These are phyloP conservation scores for Podila verticillata DNA, from an alignment of 192 early-diverging fungal species.

Conservation along the genomic window DNA sequence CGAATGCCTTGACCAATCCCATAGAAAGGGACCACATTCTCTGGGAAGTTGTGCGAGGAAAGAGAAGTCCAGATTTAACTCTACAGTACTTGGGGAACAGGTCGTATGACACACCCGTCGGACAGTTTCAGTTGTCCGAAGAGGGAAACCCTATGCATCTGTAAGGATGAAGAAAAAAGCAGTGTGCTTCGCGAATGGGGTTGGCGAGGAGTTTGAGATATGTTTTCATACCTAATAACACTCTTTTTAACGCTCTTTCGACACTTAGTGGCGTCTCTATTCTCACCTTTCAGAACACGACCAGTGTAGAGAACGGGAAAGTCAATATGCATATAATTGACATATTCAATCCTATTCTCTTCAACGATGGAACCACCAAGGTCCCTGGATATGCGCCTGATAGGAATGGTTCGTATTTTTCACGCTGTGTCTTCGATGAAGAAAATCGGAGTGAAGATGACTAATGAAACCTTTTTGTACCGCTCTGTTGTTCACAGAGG, in stretches of 20 bases:
- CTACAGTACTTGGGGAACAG: constrained; percentile 1
- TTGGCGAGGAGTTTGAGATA: neutral
- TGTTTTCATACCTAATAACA: neutral
- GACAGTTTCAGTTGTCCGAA: constrained; percentile 8
- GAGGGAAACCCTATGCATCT: neutral
- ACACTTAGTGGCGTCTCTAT: constrained; percentile 20
- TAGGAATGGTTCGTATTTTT: constrained; percentile 7
- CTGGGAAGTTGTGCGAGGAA: constrained; percentile 11
- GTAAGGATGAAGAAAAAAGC: neutral
- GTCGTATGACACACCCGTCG: constrained; percentile 17
- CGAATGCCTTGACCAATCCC: constrained; percentile 1
- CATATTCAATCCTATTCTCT: constrained; percentile 22
- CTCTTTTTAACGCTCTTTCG: neutral
- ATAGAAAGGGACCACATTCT: neutral
- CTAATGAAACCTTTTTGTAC: neutral
- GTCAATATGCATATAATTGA: neutral
- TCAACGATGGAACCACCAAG: constrained; percentile 12
- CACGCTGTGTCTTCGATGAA: neutral
- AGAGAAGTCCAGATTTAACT: constrained; percentile 17
- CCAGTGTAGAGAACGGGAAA: constrained; percentile 12
- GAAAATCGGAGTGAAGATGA: neutral
- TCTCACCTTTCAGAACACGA: constrained; percentile 16
- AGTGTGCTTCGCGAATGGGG: neutral
- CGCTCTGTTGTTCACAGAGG: constrained; percentile 1
- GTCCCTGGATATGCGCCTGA: constrained; percentile 13